Conservation (phyloP, 2,329 filamentous ascomycete species). For the Cladobotryum protrusum region DNA sequence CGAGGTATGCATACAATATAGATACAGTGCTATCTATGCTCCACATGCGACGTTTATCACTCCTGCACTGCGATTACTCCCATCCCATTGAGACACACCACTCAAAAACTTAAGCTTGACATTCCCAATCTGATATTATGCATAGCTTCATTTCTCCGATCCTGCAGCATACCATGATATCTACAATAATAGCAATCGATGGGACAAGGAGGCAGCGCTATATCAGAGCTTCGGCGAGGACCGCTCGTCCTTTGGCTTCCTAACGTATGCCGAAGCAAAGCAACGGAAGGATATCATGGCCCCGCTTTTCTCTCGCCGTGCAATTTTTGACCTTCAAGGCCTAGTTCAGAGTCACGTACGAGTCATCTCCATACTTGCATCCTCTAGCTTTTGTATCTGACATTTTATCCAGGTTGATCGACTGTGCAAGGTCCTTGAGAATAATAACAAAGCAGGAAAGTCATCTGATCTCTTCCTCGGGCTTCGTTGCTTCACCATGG, state of each 20-base stretch:
- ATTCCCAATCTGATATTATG: not conserved
- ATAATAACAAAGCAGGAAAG: not conserved
- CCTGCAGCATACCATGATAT: not conserved
- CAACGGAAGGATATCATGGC: not conserved
- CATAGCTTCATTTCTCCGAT: not conserved
- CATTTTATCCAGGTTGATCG: not conserved
- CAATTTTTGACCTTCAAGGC: not conserved
- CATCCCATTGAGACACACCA: too few relatives aligned
- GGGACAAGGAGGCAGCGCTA: not conserved
- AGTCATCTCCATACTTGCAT: not conserved
- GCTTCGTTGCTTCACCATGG: constrained; percentile 1
- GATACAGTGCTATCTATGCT: not conserved
- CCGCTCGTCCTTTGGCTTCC: constrained; percentile 1
- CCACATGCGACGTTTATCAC: too few relatives aligned
- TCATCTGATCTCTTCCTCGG: not conserved
- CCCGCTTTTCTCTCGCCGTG: not conserved
- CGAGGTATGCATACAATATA: not conserved
- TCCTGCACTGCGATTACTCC: not conserved
- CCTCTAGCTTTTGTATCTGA: not conserved
- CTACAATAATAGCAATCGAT: not conserved
- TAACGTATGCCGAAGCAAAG: not conserved
- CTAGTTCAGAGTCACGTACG: not conserved
- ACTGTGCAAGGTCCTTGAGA: not conserved
- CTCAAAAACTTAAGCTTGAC: too few relatives aligned
- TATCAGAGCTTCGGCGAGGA: not conserved